These are phyloP conservation scores for Suillus americanus DNA, from an alignment of 768 basidiomycete species.

Conservation along the genomic window DNA sequence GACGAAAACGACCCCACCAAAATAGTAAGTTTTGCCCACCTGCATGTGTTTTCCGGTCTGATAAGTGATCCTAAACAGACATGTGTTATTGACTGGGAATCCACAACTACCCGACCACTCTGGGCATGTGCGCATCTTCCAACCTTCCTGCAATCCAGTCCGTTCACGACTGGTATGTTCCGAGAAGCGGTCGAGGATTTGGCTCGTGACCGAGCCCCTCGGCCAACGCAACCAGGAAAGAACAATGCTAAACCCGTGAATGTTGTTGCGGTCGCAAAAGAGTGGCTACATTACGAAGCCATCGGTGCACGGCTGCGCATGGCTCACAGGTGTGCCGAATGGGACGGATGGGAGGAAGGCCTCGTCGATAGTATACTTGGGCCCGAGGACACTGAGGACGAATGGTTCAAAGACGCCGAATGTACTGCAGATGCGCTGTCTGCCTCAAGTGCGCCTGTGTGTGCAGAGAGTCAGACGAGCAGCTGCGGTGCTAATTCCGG, in stretches of 20 bases:
- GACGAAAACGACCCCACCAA: constrained; percentile 63
- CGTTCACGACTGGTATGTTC: constrained; percentile 72
- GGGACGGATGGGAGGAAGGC: constrained; percentile 93
- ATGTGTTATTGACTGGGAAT: constrained; percentile 89
- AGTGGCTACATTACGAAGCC: constrained; percentile 77
- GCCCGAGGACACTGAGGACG: constrained; percentile 65
- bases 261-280: constrained; percentile 49
- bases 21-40: constrained; percentile 53
- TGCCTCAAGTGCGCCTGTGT: constrained; percentile 2
- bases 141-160: constrained; percentile 74
- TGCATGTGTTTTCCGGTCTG: constrained; percentile 8
- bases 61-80: constrained; percentile 46
- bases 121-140: constrained; percentile 86
- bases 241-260: constrained; percentile 22
- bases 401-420: constrained; percentile 59
- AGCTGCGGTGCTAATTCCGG: constrained; percentile 13
- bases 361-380: constrained; percentile 75
- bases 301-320: constrained; percentile 65
- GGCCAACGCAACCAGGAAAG: constrained; percentile 17
- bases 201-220: constrained; percentile 20
- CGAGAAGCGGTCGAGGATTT: constrained; percentile 60
- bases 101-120: constrained; percentile 82
- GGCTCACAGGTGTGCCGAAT: constrained; percentile 80
- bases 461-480: constrained; percentile 1
- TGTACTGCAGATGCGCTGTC: constrained; percentile 11